Evolutionary conservation across 106 monocot genomes (phyloP).

Genomic region (Allium fistulosum): DNA sequence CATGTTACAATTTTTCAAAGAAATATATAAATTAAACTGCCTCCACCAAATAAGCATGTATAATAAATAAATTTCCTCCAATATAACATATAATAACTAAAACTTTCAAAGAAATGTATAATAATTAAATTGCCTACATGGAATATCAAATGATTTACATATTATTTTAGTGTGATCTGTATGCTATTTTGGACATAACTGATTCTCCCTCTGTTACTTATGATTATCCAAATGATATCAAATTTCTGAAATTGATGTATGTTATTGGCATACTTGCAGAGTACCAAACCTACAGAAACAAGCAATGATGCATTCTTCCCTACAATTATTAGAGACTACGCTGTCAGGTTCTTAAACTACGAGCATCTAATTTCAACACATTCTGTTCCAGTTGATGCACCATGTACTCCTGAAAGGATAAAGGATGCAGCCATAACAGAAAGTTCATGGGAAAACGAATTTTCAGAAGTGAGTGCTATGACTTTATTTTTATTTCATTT

Average conservation of each 20-base stretch:
- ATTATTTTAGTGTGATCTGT: neutral
- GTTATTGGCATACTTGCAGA: conserved; percentile 25
- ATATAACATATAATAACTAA: too few species aligned
- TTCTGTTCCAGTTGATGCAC: conserved; percentile 50
- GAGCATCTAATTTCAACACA: conserved; percentile 14
- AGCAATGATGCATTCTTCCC: conserved; percentile 9
- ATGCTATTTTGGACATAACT: neutral
- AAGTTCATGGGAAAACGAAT: conserved; percentile 47
- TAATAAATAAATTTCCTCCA: too few species aligned
- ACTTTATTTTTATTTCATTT: neutral
- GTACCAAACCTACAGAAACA: conserved; percentile 10
- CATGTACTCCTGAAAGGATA: conserved; percentile 67
- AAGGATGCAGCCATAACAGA: conserved; percentile 42
- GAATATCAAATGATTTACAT: too few species aligned
- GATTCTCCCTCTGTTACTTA: neutral
- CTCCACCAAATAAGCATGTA: too few species aligned
- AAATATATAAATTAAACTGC: too few species aligned
- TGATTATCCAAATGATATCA: too few species aligned
- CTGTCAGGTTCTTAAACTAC: conserved; percentile 47
- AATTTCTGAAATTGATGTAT: too few species aligned
- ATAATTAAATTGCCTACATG: too few species aligned
- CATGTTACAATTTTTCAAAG: too few species aligned
- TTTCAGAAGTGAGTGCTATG: conserved; percentile 54
- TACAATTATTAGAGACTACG: conserved; percentile 65
- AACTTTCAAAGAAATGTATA: too few species aligned